phyloP scores from a whole-genome alignment of 352 stramenopile species.

The Bremia lactucae region DNA sequence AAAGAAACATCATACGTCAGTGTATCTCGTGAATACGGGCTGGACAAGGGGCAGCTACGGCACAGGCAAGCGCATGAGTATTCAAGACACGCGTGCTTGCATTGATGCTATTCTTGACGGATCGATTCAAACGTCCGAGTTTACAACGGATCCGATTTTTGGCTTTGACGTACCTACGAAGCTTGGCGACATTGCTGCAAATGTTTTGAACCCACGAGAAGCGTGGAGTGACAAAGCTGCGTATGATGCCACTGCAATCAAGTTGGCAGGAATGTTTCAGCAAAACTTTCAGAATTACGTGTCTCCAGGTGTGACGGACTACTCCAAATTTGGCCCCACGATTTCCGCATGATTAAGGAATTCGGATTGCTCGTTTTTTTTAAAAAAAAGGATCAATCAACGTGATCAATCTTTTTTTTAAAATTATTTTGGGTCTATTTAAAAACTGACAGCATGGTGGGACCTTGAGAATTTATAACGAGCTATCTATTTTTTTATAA shows the following conservation, averaged over 20 bases:
- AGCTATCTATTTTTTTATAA: no score
- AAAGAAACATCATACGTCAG: conserved; percentile 87
- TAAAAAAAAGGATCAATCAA: no score
- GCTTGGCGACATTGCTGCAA: conserved; percentile 77
- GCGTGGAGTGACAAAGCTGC: conserved; percentile 88
- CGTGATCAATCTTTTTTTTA: neutral
- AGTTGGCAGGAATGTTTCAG: conserved; percentile 93
- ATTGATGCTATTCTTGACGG: conserved; percentile 96
- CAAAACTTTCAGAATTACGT: conserved; percentile 97
- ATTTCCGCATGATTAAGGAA: conserved; percentile 34
- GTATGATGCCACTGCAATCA: conserved; percentile 88
- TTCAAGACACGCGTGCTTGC: conserved; percentile 93
- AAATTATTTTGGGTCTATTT: no score
- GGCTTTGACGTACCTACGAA: conserved; percentile 88
- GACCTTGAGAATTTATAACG: no score
- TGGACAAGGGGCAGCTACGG: conserved; percentile 95
- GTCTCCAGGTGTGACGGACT: conserved; percentile 89
- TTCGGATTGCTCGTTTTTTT: neutral
- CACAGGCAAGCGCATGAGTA: conserved; percentile 95
- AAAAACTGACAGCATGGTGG: no score
- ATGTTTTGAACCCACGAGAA: conserved; percentile 87
- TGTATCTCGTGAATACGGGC: conserved; percentile 96
- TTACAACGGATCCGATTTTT: conserved; percentile 87
- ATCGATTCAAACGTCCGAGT: conserved; percentile 86
- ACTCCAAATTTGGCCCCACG: conserved; percentile 91